Conservation (phyloP, 371 early-diverging fungal species). For the Mortierella polycephala region DNA sequence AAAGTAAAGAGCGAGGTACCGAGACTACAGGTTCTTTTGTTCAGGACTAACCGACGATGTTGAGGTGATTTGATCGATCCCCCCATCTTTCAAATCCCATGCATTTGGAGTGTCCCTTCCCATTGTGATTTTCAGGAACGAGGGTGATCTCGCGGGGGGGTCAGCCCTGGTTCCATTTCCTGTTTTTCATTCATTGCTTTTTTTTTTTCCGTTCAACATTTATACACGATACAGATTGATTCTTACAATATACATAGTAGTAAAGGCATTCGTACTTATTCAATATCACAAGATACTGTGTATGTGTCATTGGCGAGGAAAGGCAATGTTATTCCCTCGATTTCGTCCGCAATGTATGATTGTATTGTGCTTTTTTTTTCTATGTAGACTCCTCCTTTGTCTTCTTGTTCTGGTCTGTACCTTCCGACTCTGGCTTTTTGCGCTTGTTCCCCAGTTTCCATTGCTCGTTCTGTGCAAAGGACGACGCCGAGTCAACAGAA, state of each 20-base stretch:
- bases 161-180: not conserved
- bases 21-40: not conserved
- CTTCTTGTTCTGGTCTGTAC: slow-evolving; percentile 16
- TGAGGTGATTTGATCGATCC: not conserved
- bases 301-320: not conserved
- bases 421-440: slow-evolving; percentile 20
- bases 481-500: slow-evolving; percentile 56
- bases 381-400: slow-evolving; percentile 23
- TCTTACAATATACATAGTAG: not conserved
- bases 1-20: slow-evolving; percentile 11
- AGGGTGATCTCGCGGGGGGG: not conserved
- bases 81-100: not conserved
- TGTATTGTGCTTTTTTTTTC: not conserved
- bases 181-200: not conserved
- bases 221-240: not conserved
- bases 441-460: slow-evolving; percentile 54
- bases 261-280: not conserved
- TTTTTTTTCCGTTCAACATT: not conserved
- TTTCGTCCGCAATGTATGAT: not conserved
- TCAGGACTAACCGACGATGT: not conserved
- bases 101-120: not conserved
- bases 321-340: no score
- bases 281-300: not conserved
- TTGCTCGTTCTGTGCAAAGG: slow-evolving; percentile 32
- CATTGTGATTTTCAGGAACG: not conserved